phyloP scores from a whole-genome alignment of 2,329 filamentous ascomycete genomes.

The Cladosporium halotolerans region DNA sequence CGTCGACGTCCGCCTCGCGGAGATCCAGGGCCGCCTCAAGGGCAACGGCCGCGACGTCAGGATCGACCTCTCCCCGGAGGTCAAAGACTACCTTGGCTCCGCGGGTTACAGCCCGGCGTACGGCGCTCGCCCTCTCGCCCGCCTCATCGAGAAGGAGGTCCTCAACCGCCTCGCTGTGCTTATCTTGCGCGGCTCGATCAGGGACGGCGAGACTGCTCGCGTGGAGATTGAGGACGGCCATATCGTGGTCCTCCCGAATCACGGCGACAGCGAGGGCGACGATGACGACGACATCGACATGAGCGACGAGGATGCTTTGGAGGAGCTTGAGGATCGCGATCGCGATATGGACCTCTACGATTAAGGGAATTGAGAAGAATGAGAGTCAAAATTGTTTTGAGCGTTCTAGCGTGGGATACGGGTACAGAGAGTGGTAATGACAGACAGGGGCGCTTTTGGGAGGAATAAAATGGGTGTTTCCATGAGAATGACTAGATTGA shows the following conservation, averaged over 20 bases:
- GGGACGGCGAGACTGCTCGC: constrained; percentile 74
- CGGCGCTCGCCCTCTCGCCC: constrained; percentile 78
- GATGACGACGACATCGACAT: constrained; percentile 55
- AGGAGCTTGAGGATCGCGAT: constrained; percentile 55
- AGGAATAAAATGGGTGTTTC: background rate
- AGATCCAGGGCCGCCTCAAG: constrained; percentile 87
- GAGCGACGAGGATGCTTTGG: constrained; percentile 68
- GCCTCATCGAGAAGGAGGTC: constrained; percentile 95
- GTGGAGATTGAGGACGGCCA: constrained; percentile 75
- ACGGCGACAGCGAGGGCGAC: constrained; percentile 54
- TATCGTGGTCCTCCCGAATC: constrained; percentile 77
- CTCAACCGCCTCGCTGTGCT: constrained; percentile 88
- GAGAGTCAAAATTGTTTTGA: background rate
- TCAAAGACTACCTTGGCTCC: constrained; percentile 85
- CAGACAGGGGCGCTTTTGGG: background rate
- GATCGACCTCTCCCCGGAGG: constrained; percentile 77
- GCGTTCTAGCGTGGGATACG: background rate
- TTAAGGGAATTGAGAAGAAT: background rate
- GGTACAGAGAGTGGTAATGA: background rate
- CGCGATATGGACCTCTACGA: constrained; percentile 61
- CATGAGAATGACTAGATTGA: background rate
- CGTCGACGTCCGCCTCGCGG: constrained; percentile 78
- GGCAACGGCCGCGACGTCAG: constrained; percentile 76
- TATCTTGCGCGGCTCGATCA: constrained; percentile 77
- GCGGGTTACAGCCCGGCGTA: constrained; percentile 95